Percentiles rank a stretch among this genome's conserved stretches.
These are phyloP conservation scores for Blastomyces gilchristii DNA, from an alignment of 2,329 filamentous ascomycete genomes.

Conservation along the genomic window DNA sequence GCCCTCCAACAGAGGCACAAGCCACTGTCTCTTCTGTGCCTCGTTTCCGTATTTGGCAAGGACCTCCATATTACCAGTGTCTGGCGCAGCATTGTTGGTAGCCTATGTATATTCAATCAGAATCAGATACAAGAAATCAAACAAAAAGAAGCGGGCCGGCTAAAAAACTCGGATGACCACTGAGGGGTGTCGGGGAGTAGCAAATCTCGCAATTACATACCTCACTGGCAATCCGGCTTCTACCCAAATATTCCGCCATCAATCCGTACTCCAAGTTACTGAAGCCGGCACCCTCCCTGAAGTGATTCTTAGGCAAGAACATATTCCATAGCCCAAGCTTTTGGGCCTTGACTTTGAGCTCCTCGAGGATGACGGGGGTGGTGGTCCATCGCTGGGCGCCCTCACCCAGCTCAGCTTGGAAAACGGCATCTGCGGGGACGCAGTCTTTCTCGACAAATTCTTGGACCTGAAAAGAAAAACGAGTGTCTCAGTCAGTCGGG, in stretches of 20 bases:
- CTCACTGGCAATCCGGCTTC: slow-evolving; percentile 71
- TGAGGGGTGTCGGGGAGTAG: neutral
- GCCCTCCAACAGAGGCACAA: slow-evolving; percentile 69
- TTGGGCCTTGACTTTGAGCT: slow-evolving; percentile 74
- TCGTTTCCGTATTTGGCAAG: slow-evolving; percentile 83
- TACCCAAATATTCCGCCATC: slow-evolving; percentile 93
- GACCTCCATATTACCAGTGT: slow-evolving; percentile 95
- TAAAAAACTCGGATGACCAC: neutral
- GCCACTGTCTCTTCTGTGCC: slow-evolving; percentile 73
- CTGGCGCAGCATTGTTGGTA: slow-evolving; percentile 80
- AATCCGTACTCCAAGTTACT: slow-evolving; percentile 93
- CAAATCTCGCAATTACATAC: slow-evolving; percentile 20
- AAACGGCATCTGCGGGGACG: slow-evolving; percentile 71
- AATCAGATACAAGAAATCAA: neutral
- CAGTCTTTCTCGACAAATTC: slow-evolving; percentile 97
- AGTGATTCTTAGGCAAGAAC: slow-evolving; percentile 91
- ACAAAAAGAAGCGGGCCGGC: neutral
- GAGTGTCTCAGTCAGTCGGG: neutral
- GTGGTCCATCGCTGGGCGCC: slow-evolving; percentile 67
- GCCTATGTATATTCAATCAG: slow-evolving; percentile 39
- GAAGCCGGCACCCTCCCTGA: slow-evolving; percentile 89
- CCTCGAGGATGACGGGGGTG: slow-evolving; percentile 73
- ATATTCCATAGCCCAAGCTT: slow-evolving; percentile 93
- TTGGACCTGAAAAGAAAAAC: slow-evolving; percentile 51
- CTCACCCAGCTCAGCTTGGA: slow-evolving; percentile 66